Percentiles rank a stretch among this genome's conserved stretches.
phyloP scores from a whole-genome alignment of 371 early-diverging fungal genomes.

The Cokeromyces recurvatus region DNA sequence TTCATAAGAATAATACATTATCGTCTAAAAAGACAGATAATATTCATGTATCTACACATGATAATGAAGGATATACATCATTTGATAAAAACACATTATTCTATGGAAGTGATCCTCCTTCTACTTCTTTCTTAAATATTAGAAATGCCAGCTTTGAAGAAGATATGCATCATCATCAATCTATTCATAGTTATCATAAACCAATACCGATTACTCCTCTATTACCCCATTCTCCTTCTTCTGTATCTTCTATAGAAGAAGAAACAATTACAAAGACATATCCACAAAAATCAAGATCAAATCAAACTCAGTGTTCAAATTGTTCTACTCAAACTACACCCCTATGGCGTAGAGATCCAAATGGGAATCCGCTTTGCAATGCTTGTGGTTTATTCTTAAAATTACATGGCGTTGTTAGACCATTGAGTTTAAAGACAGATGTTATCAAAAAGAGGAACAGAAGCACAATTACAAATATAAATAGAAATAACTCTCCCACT shows the following conservation, averaged over 20 bases:
- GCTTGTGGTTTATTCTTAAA: conserved; percentile 30
- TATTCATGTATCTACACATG: too few relatives aligned
- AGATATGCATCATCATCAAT: too few relatives aligned
- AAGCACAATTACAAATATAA: not conserved
- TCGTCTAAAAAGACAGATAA: too few relatives aligned
- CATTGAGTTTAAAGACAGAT: conserved; percentile 27
- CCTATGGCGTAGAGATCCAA: conserved; percentile 23
- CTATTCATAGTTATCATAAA: too few relatives aligned
- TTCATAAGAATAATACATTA: not conserved
- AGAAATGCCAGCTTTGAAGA: too few relatives aligned
- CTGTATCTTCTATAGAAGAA: not conserved
- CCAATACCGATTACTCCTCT: too few relatives aligned
- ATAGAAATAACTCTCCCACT: not conserved
- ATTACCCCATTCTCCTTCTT: conserved; percentile 1
- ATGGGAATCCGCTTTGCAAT: conserved; percentile 24
- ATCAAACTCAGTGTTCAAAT: conserved; percentile 15
- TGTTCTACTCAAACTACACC: conserved; percentile 24
- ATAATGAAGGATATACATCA: too few relatives aligned
- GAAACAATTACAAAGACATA: conserved; percentile 1
- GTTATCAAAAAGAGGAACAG: conserved; percentile 31
- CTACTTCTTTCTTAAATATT: too few relatives aligned
- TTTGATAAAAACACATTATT: not conserved
- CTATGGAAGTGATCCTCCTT: not conserved
- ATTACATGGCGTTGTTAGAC: conserved; percentile 27
- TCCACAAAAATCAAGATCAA: too few relatives aligned